These are phyloP conservation scores for Rhodotorula diobovata DNA, from an alignment of 768 basidiomycete species.

Conservation along the genomic window DNA sequence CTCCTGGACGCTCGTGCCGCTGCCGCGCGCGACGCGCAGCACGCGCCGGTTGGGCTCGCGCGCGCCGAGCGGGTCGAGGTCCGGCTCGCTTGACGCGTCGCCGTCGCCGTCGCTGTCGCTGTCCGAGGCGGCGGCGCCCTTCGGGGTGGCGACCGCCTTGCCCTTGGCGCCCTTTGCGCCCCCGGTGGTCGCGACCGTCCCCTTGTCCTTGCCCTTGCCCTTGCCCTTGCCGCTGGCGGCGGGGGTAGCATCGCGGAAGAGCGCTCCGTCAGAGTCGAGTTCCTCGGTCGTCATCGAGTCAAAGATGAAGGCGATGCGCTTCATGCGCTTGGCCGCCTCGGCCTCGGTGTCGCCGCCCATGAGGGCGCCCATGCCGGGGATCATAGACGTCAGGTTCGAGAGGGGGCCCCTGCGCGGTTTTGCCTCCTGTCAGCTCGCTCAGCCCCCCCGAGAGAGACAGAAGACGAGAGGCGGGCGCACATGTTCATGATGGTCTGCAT, in stretches of 20 bases:
- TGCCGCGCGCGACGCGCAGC: constrained; percentile 81
- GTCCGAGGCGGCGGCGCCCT: constrained; percentile 41
- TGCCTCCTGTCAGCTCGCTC: too few species aligned
- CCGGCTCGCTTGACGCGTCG: not conserved
- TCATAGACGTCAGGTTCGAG: constrained; percentile 97
- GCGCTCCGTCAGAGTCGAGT: constrained; percentile 87
- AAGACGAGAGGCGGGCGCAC: constrained; percentile 52
- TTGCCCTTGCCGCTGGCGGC: constrained; percentile 1
- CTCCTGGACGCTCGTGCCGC: constrained; percentile 89
- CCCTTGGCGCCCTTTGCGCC: not conserved
- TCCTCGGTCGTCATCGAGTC: constrained; percentile 94
- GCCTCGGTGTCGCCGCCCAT: constrained; percentile 78
- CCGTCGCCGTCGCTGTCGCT: constrained; percentile 45
- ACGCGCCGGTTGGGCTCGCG: constrained; percentile 82
- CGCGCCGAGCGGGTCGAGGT: constrained; percentile 46
- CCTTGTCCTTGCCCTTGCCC: constrained; percentile 24
- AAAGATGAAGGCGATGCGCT: constrained; percentile 97
- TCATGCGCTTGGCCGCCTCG: constrained; percentile 82
- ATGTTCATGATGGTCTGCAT: constrained; percentile 97
- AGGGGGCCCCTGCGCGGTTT: constrained; percentile 75
- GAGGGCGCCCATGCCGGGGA: constrained; percentile 88
- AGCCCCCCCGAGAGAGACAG: not conserved
- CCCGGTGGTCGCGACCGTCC: not conserved
- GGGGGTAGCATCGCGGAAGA: constrained; percentile 57
- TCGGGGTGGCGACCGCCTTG: too few species aligned